These are phyloP conservation scores for Carex arenaria DNA, from an alignment of 202 grass and related monocot genomes.

Conservation along the genomic window DNA sequence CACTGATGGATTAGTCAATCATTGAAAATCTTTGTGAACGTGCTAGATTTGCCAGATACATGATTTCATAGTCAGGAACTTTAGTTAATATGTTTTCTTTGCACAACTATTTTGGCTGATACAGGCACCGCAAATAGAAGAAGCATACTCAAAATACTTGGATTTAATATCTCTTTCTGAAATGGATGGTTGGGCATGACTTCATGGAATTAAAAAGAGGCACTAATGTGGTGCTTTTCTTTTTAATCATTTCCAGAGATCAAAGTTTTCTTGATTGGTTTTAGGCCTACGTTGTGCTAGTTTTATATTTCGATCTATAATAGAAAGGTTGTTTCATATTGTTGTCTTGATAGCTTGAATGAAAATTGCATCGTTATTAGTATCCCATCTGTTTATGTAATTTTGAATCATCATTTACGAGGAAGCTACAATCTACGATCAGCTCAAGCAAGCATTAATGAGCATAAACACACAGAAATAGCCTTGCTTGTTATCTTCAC, in stretches of 20 bases:
- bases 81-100: not conserved
- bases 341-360: not conserved
- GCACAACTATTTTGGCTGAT: constrained; percentile 13
- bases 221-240: not conserved
- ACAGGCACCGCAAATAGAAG: constrained; percentile 60
- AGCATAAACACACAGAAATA: not conserved
- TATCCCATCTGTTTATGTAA: not conserved
- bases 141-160: constrained; percentile 61
- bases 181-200: constrained; percentile 83
- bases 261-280: not conserved
- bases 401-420: not conserved
- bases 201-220: constrained; percentile 52
- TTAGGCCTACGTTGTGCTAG: not conserved
- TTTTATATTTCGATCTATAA: not conserved
- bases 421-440: not conserved
- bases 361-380: too few species aligned
- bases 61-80: not conserved
- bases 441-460: not conserved
- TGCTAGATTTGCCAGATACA: not conserved
- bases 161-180: constrained; percentile 46
- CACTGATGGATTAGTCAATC: not conserved
- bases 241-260: not conserved
- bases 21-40: not conserved
- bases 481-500: not conserved
- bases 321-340: not conserved